Conservation (phyloP, 108 stramenopile genomes). For the Skeletonema grethae region DNA sequence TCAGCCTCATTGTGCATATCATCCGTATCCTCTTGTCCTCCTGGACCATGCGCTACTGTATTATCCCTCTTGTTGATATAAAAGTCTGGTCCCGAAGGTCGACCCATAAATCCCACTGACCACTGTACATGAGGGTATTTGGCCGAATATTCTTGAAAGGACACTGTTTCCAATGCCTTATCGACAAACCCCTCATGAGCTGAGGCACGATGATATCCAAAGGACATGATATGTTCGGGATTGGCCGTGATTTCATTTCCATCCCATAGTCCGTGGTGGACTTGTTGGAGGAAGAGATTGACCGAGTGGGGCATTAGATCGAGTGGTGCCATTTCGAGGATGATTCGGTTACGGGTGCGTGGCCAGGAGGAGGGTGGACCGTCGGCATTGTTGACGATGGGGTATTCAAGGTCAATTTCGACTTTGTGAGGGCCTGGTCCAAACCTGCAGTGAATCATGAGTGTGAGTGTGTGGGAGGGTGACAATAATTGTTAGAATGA, state of each 20-base stretch:
- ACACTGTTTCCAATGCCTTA: slow-evolving; percentile 40
- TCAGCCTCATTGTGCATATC: slow-evolving; percentile 86
- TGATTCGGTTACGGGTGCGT: slow-evolving; percentile 38
- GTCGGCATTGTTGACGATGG: slow-evolving; percentile 2
- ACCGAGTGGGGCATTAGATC: slow-evolving; percentile 82
- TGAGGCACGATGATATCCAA: slow-evolving; percentile 39
- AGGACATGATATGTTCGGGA: slow-evolving; percentile 82
- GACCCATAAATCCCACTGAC: slow-evolving; percentile 85
- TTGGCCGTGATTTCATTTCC: slow-evolving; percentile 73
- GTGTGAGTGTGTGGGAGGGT: background rate
- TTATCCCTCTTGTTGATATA: slow-evolving; percentile 90
- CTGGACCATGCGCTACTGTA: slow-evolving; percentile 84
- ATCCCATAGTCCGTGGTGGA: slow-evolving; percentile 72
- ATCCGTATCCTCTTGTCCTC: slow-evolving; percentile 71
- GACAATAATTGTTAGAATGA: background rate
- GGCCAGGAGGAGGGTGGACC: slow-evolving; percentile 16
- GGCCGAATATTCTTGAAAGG: slow-evolving; percentile 86
- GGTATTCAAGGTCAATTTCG: slow-evolving; percentile 59
- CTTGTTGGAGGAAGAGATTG: slow-evolving; percentile 83
- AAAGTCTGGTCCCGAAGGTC: slow-evolving; percentile 93
- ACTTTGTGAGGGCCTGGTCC: slow-evolving; percentile 79
- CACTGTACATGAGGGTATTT: slow-evolving; percentile 72
- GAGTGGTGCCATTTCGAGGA: slow-evolving; percentile 72
- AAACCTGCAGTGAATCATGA: slow-evolving; percentile 45
- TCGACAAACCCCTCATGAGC: slow-evolving; percentile 47